These are phyloP conservation scores for Scalesia atractyloides DNA, from an alignment of 129 eudicot genomes.

Conservation along the genomic window DNA sequence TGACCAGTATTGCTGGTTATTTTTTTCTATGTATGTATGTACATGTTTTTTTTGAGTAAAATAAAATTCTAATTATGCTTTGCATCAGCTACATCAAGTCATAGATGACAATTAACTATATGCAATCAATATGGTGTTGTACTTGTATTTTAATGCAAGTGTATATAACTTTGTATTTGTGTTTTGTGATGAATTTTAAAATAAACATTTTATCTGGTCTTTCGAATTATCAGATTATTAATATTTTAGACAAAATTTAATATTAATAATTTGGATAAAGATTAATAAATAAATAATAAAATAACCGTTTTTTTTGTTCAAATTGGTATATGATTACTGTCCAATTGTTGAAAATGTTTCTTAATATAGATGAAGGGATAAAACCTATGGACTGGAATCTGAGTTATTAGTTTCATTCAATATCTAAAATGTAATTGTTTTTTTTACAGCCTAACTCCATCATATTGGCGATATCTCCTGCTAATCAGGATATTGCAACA, in stretches of 20 bases:
- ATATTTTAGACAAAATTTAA: neutral
- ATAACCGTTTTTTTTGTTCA: neutral
- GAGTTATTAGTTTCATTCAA: neutral
- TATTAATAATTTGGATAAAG: neutral
- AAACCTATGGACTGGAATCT: neutral
- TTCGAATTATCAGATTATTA: neutral
- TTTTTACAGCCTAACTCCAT: slow-evolving; percentile 64
- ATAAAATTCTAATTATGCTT: neutral
- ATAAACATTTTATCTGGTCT: neutral
- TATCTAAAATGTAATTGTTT: neutral
- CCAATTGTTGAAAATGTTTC: neutral
- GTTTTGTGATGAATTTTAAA: neutral
- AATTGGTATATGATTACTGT: neutral
- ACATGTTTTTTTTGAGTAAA: slow-evolving; percentile 6
- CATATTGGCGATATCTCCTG: slow-evolving; percentile 74
- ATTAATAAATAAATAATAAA: neutral
- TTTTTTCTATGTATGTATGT: neutral
- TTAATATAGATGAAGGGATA: neutral
- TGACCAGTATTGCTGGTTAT: slow-evolving; percentile 3
- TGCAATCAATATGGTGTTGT: slow-evolving; percentile 5
- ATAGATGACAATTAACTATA: neutral
- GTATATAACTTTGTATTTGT: neutral
- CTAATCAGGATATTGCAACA: slow-evolving; percentile 72
- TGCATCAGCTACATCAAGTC: neutral
- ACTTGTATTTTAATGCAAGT: neutral